A percentile compares a stretch with the other conserved stretches of the same genome.
phyloP scores from a whole-genome alignment of 768 basidiomycete genomes.

The Mycena vitilis region DNA sequence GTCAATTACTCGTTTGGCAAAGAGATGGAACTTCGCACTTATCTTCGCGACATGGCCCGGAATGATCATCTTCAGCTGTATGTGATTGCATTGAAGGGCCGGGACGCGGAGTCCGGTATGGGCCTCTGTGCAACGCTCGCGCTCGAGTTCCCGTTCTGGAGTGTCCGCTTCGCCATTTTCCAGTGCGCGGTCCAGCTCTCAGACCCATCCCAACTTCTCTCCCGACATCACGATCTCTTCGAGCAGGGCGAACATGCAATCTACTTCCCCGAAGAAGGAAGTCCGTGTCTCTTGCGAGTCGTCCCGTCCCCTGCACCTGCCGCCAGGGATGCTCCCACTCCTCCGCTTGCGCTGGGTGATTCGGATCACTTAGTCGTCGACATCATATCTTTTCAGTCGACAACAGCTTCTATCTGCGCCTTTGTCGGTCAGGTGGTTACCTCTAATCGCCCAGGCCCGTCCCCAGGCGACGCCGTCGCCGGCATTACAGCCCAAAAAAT shows the following conservation, averaged over 20 bases:
- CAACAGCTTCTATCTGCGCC: background rate
- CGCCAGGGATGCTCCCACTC: too few relatives aligned
- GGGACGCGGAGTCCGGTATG: conserved; percentile 17
- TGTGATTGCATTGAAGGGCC: conserved; percentile 6
- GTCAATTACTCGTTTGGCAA: conserved; percentile 3
- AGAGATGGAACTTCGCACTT: conserved; percentile 6
- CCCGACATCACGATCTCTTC: background rate
- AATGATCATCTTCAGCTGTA: background rate
- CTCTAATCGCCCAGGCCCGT: background rate
- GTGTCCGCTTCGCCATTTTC: conserved; percentile 9
- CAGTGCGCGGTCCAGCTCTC: background rate
- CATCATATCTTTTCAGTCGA: background rate
- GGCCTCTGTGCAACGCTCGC: conserved; percentile 8
- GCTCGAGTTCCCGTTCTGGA: conserved; percentile 8
- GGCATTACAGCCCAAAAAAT: background rate
- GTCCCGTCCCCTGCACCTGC: background rate
- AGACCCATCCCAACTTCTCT: background rate
- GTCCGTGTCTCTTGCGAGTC: background rate
- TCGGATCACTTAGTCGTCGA: background rate
- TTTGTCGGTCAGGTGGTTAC: background rate
- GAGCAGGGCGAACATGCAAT: background rate
- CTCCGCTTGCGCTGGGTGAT: background rate
- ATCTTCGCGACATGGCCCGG: background rate
- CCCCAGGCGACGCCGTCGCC: background rate
- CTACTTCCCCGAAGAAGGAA: background rate